Conservation (phyloP, 768 basidiomycete species). For the Glaciozyma martinii region DNA sequence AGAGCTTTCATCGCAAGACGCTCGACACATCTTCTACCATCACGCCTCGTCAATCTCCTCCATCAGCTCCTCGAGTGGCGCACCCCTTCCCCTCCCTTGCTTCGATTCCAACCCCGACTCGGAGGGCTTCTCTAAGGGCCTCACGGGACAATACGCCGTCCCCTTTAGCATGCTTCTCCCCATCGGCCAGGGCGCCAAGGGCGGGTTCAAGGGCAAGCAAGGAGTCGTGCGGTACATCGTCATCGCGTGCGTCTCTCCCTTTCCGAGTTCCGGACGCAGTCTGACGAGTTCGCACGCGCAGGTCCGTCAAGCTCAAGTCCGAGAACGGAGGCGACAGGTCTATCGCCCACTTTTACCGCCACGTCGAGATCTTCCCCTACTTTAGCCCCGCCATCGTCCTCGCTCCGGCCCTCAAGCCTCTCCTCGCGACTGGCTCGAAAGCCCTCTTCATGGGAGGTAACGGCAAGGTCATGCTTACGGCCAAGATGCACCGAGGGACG, state of each 20-base stretch:
- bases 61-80: conserved; percentile 43
- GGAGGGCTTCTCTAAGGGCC: conserved; percentile 57
- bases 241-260: conserved; percentile 53
- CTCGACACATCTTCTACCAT: conserved; percentile 76
- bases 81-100: conserved; percentile 42
- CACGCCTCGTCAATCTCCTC: conserved; percentile 51
- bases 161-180: conserved; percentile 67
- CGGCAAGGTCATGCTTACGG: conserved; percentile 58
- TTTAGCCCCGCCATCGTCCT: conserved; percentile 57
- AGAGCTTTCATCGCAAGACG: conserved; percentile 42
- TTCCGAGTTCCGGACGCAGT: conserved; percentile 1
- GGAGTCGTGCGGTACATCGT: conserved; percentile 72
- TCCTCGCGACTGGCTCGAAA: conserved; percentile 53
- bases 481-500: conserved; percentile 57
- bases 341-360: conserved; percentile 81
- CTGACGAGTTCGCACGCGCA: conserved; percentile 35
- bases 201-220: conserved; percentile 46
- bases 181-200: conserved; percentile 54
- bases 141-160: conserved; percentile 58
- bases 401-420: conserved; percentile 51
- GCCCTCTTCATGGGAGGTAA: conserved; percentile 55
- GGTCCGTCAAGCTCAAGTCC: conserved; percentile 69
- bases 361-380: conserved; percentile 69
- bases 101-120: conserved; percentile 41
- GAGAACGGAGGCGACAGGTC: conserved; percentile 53